Evolutionary conservation across 352 stramenopile species (phyloP).

Genomic region (Pelagophyceae sp.): DNA sequence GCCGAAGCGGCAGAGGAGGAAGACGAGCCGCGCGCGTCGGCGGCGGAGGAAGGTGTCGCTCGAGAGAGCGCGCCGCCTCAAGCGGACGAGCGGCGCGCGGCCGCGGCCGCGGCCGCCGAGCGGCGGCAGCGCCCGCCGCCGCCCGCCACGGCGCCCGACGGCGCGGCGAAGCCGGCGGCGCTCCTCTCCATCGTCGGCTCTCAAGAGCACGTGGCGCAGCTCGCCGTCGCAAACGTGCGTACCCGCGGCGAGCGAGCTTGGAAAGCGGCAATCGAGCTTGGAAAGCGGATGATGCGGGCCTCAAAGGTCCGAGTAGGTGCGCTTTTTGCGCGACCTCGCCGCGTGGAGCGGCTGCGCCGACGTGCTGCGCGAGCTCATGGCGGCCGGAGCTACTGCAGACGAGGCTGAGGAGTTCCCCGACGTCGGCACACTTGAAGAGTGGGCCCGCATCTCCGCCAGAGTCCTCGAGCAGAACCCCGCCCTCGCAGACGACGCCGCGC

Average conservation of each 20-base stretch:
- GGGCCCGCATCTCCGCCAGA: neutral
- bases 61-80: neutral
- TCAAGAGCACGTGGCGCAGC: neutral
- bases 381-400: too few species aligned
- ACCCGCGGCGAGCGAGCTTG: too few species aligned
- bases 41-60: too few species aligned
- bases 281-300: too few species aligned
- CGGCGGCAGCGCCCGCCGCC: too few species aligned
- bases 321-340: slow-evolving; percentile 6
- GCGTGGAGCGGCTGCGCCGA: neutral
- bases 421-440: neutral
- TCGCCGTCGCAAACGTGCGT: neutral
- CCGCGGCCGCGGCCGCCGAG: neutral
- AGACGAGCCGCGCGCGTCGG: neutral
- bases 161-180: neutral
- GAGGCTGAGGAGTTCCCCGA: neutral
- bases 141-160: too few species aligned
- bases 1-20: neutral
- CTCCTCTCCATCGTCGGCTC: neutral
- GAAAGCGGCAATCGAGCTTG: too few species aligned
- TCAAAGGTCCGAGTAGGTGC: too few species aligned
- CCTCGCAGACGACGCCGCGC: neutral
- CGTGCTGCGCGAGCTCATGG: neutral
- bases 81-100: neutral
- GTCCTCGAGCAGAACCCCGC: neutral